Base-by-base conservation (phyloP, 2,329 filamentous ascomycete genomes). In the Xylariales sp. region DNA sequence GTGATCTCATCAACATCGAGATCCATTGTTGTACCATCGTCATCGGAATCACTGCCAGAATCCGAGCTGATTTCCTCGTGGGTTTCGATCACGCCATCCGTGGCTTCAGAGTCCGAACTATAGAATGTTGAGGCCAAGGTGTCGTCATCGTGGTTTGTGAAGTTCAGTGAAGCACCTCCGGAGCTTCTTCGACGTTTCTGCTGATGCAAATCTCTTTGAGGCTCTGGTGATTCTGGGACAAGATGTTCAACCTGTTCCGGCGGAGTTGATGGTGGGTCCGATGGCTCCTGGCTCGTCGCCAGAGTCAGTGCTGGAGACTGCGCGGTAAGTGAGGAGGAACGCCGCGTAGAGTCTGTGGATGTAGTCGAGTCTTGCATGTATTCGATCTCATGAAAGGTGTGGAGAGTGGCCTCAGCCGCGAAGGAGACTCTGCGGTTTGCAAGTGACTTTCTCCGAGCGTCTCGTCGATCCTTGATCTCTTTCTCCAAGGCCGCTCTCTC, bases 311-410 rank as follows among this genome's bases (percentile, higher is more conserved):
- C 49, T 16, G 51, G 47, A 1, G 62, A 51, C n/a, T 55, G 56
- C 2, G 57, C 56, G 1, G 59, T 69, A 21, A 76, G 60, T 11
- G 76, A 78, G 3, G 88, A 93, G 39, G 82, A 80, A 47, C 86
- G 77, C 51, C 88, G 73, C 10, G 86, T 88, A 9, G 82, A 81
- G 49, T 91, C 86, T 1, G 82, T 85, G 0, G 86, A 85, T 6
- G 84, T 86, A 1, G 89, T 94, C 15, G 88, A 88, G 59, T 96
- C 90, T 56, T 90, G 88, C 59, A 82, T 76, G 48, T 90, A 86
- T 57, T 97, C 91, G 32, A 96, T 80, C 42, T 93, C 90, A 57
- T 97, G 90, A 75, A 95, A 97, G 1, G 93, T 98, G 60, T 98
- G 93, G 25, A 98, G 74, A 3, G 93, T 98, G 10, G 93, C 93